These are phyloP conservation scores for Meyerozyma elateridarum DNA, from an alignment of 1,139 yeast species.

Conservation along the genomic window DNA sequence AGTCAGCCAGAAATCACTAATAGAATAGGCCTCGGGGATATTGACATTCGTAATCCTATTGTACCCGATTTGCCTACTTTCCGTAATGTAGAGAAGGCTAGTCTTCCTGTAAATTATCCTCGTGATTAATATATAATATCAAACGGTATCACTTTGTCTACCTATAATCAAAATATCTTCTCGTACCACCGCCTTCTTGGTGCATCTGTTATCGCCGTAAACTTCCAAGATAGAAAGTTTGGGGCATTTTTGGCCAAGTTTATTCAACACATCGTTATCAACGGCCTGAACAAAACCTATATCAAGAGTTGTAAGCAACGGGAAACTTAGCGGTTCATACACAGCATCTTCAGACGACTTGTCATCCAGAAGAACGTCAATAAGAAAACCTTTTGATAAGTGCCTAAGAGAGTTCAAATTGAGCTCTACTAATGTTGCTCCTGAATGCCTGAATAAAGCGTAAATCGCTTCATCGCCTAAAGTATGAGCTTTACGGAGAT, in stretches of 20 bases:
- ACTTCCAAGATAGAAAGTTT: conserved; percentile 65
- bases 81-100: conserved; percentile 59
- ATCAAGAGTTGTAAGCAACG: conserved; percentile 61
- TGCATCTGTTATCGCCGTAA: conserved; percentile 71
- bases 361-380: conserved; percentile 13
- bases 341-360: conserved; percentile 9
- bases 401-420: conserved; percentile 65
- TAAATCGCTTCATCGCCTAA: conserved; percentile 59
- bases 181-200: conserved; percentile 48
- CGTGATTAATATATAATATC: conserved; percentile 11
- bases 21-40: conserved; percentile 26
- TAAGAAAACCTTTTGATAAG: conserved; percentile 47
- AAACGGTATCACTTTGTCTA: conserved; percentile 54
- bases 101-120: conserved; percentile 30
- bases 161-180: conserved; percentile 66
- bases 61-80: conserved; percentile 51
- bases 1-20: conserved; percentile 55
- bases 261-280: conserved; percentile 57
- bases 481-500: conserved; percentile 60
- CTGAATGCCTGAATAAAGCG: conserved; percentile 61
- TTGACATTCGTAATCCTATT: conserved; percentile 15
- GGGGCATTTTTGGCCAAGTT: conserved; percentile 53
- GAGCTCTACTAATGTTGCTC: conserved; percentile 60
- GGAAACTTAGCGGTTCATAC: conserved; percentile 27
- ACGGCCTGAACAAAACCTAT: conserved; percentile 72